Evolutionary conservation across 164 flowering plant species (phyloP).

Genomic region (Stephania cephalantha): DNA sequence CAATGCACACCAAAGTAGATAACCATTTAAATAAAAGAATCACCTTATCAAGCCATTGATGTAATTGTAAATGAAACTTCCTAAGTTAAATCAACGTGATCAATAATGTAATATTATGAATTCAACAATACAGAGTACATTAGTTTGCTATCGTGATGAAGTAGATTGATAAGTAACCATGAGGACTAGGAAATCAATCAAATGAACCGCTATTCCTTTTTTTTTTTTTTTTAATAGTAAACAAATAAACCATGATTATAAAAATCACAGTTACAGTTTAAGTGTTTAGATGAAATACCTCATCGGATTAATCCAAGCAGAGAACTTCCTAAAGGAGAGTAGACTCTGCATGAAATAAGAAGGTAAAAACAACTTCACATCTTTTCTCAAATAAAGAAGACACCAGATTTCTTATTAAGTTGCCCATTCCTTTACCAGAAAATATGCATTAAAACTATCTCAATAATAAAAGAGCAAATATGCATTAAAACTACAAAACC

Average conservation of each 20-base stretch:
- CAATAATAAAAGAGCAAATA: too few relatives aligned
- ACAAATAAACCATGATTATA: too few relatives aligned
- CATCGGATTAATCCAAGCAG: slow-evolving; percentile 90
- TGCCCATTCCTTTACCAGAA: background rate
- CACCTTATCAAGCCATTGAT: background rate
- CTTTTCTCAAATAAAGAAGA: background rate
- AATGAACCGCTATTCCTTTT: too few relatives aligned
- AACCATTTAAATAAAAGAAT: background rate
- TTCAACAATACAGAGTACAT: background rate
- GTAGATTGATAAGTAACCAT: background rate
- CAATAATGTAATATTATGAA: background rate
- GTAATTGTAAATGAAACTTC: background rate
- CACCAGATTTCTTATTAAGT: background rate
- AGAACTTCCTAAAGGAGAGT: slow-evolving; percentile 86
- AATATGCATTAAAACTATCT: background rate
- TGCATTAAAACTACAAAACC: too few relatives aligned
- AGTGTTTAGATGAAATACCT: slow-evolving; percentile 40
- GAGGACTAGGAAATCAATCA: background rate
- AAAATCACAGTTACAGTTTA: background rate
- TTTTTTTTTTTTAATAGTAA: too few relatives aligned
- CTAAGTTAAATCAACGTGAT: background rate
- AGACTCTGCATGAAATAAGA: slow-evolving; percentile 53
- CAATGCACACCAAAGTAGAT: background rate
- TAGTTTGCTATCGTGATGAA: background rate
- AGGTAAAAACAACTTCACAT: background rate